Base-by-base conservation (phyloP, 768 basidiomycete genomes). In the Naganishia randhawae region DNA sequence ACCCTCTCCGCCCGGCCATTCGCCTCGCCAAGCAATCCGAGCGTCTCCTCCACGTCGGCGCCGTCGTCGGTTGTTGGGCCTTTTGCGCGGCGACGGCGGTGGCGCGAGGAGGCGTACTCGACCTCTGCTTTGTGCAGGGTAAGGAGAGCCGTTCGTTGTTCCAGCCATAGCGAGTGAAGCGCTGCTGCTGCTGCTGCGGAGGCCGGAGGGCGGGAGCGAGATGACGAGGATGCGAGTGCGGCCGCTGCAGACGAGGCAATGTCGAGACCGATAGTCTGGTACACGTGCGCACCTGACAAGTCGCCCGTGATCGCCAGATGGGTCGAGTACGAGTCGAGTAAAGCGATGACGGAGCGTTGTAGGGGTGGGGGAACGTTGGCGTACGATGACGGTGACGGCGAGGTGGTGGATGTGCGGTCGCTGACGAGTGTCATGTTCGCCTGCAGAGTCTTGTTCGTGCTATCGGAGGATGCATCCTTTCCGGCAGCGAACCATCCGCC, bases 301-400 rank as follows among this genome's bases (percentile, higher is more conserved):
- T 73, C 63, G 6, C 66, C 51, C 1, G 54, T 35, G 0, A 69
- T 73, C 14, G 75, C 77, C 32, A 74, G 69, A 63, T 72, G 52
- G 4, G 78, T 72, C 31, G 73, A 70, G 29, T 72, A 68, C 9
- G 77, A 78, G 14, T 70, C 68, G 42, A 79, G 69, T n/a, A 77
- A 61, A 9, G 71, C 69, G 65, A 78, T 72, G 27, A 73, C 57
- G 11, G 77, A 73, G 33, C 78, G 73, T 8, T 74, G 71, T 14
- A 75, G 45, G 3, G 75, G 65, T 3, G 76, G 75, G 4, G 72
- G 29, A 8, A 73, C 29, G 22, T 37, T 25, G 8, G 29, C 50
- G 10, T 31, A 35, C 13, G 54, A 1, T 51, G 52, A 29, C 29
- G 37, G 31, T 17, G 19, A 33, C 41, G 69, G 22, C 11, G n/a